phyloP scores from a whole-genome alignment of 139 green algal species.

The Ettlia oleoabundans region DNA sequence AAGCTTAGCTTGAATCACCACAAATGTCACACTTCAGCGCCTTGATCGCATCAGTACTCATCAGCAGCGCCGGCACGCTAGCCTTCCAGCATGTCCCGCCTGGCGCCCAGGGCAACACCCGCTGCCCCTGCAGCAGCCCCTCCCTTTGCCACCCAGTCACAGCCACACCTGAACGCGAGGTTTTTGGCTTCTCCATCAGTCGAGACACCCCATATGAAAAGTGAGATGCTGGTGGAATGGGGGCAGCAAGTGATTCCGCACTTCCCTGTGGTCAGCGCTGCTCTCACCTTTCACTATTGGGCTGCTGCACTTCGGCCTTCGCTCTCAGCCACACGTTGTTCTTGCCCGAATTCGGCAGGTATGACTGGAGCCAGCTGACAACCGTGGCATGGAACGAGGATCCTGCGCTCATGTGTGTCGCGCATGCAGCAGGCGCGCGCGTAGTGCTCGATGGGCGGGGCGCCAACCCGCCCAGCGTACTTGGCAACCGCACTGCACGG shows the following conservation, averaged over 20 bases:
- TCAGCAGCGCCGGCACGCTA: background rate
- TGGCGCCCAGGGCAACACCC: too few relatives aligned
- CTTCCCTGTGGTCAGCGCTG: too few relatives aligned
- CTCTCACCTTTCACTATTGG: too few relatives aligned
- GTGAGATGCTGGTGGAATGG: background rate
- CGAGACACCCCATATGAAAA: conserved; percentile 1
- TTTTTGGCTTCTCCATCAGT: conserved; percentile 23
- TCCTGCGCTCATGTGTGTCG: conserved; percentile 17
- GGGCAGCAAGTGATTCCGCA: background rate
- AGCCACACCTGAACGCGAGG: background rate
- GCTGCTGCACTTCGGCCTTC: too few relatives aligned
- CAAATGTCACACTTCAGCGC: too few relatives aligned
- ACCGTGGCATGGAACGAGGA: conserved; percentile 47
- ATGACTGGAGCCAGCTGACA: conserved; percentile 45
- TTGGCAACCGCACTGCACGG: conserved; percentile 6
- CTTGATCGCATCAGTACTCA: too few relatives aligned
- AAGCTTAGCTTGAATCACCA: too few relatives aligned
- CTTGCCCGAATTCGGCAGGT: background rate
- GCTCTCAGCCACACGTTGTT: too few relatives aligned
- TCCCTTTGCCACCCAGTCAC: background rate
- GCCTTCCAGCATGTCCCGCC: too few relatives aligned
- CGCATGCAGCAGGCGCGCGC: conserved; percentile 30
- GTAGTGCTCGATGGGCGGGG: conserved; percentile 44
- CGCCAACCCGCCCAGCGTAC: background rate
- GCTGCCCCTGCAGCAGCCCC: conserved; percentile 20